Evolutionary conservation across 257 asterid genomes (phyloP).

Genomic region (Rhazya stricta): DNA sequence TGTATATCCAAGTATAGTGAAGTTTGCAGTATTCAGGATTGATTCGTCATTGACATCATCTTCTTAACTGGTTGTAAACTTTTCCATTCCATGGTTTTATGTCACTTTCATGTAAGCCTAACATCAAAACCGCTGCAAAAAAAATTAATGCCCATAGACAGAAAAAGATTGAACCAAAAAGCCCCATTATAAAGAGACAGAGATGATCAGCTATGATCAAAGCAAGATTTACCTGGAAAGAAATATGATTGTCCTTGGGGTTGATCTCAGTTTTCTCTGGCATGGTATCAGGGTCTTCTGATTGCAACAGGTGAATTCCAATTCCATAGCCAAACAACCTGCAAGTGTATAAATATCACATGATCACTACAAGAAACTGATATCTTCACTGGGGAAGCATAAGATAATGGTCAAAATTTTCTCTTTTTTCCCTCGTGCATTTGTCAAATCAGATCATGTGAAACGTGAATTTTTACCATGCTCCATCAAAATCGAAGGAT

Average conservation of each 20-base stretch:
- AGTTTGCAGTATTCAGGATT: too few species aligned
- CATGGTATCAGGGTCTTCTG: slow-evolving; percentile 64
- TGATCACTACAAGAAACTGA: neutral
- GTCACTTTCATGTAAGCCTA: slow-evolving; percentile 2
- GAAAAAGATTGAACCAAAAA: neutral
- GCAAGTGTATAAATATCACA: neutral
- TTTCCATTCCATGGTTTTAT: neutral
- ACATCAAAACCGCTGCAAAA: too few species aligned
- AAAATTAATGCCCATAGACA: too few species aligned
- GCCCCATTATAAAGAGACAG: neutral
- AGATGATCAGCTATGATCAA: neutral
- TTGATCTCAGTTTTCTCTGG: slow-evolving; percentile 66
- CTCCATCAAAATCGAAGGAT: slow-evolving; percentile 80
- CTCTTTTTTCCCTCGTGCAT: neutral
- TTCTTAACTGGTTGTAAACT: neutral
- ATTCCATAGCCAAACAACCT: slow-evolving; percentile 95
- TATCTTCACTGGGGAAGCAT: neutral
- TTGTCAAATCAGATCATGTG: neutral
- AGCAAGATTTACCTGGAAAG: slow-evolving; percentile 65
- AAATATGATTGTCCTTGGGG: slow-evolving; percentile 91
- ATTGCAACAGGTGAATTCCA: slow-evolving; percentile 83
- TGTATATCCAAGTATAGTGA: too few species aligned
- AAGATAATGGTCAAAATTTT: too few species aligned
- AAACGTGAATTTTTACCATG: slow-evolving; percentile 51
- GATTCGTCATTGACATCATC: neutral